These are phyloP conservation scores for Cyanodermella asteris DNA, from an alignment of 2,329 filamentous ascomycete genomes.

Conservation along the genomic window DNA sequence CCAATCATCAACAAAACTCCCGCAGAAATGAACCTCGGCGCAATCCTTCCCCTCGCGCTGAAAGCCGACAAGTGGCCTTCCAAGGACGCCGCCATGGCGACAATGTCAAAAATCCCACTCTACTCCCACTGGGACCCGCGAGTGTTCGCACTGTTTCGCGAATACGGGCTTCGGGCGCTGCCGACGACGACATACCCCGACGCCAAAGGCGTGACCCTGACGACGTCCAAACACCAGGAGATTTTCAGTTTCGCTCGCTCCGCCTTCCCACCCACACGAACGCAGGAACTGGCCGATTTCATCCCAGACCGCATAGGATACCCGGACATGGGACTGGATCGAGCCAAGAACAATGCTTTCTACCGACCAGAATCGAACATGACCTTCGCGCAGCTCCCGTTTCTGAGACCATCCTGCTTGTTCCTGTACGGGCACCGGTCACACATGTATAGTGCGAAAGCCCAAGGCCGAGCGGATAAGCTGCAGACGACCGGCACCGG, in stretches of 20 bases:
- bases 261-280: slow-evolving; percentile 14
- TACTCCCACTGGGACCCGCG: slow-evolving; percentile 66
- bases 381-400: slow-evolving; percentile 19
- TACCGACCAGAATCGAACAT: slow-evolving; percentile 20
- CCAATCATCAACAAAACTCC: slow-evolving; percentile 45
- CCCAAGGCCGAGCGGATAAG: slow-evolving; percentile 19
- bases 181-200: slow-evolving; percentile 39
- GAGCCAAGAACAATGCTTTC: slow-evolving; percentile 16
- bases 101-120: slow-evolving; percentile 49
- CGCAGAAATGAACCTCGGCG: slow-evolving; percentile 15
- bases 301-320: slow-evolving; percentile 19
- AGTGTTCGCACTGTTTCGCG: slow-evolving; percentile 52
- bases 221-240: slow-evolving; percentile 74
- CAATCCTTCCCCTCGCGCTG: slow-evolving; percentile 23
- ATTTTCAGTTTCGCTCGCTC: slow-evolving; percentile 33
- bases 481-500: slow-evolving; percentile 17
- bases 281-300: slow-evolving; percentile 10
- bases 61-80: slow-evolving; percentile 54
- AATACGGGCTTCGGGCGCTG: slow-evolving; percentile 52
- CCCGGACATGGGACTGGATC: slow-evolving; percentile 21
- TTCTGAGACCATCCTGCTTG: slow-evolving; percentile 23
- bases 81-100: slow-evolving; percentile 40
- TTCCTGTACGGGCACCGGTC: slow-evolving; percentile 24
- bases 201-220: slow-evolving; percentile 34
- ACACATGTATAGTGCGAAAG: slow-evolving; percentile 18